A percentile compares a stretch with the other conserved stretches of the same genome.
Evolutionary conservation across 2,329 filamentous ascomycete species (phyloP).

Genomic region (Xylaria multiplex): DNA sequence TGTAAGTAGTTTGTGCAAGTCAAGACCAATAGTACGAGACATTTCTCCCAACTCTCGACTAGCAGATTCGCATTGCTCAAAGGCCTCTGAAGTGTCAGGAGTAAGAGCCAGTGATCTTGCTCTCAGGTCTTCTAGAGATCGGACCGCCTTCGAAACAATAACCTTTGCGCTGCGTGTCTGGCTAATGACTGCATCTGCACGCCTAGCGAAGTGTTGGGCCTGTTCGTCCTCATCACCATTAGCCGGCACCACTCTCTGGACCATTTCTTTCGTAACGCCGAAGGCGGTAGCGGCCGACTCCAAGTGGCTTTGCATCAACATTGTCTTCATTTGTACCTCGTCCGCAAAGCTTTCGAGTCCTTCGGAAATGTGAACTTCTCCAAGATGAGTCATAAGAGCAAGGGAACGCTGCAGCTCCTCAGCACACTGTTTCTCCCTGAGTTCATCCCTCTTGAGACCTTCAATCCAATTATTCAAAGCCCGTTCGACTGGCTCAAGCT

Average conservation of each 20-base stretch:
- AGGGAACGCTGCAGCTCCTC: constrained; percentile 85
- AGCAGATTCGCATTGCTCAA: constrained; percentile 74
- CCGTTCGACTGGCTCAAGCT: constrained; percentile 90
- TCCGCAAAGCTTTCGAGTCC: constrained; percentile 79
- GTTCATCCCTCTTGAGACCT: constrained; percentile 80
- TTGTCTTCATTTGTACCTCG: constrained; percentile 79
- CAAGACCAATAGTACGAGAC: constrained; percentile 72
- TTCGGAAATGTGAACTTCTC: constrained; percentile 78
- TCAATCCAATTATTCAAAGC: constrained; percentile 91
- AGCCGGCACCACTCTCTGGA: constrained; percentile 71
- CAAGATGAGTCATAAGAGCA: constrained; percentile 86
- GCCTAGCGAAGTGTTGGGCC: constrained; percentile 73
- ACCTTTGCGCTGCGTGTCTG: constrained; percentile 87
- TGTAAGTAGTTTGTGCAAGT: constrained; percentile 72
- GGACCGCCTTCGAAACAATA: constrained; percentile 79
- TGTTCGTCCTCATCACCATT: constrained; percentile 72
- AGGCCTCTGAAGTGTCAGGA: constrained; percentile 72
- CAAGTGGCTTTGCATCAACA: constrained; percentile 81
- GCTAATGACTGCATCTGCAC: constrained; percentile 75
- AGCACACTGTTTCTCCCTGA: constrained; percentile 85
- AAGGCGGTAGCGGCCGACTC: constrained; percentile 72
- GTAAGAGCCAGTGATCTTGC: constrained; percentile 78
- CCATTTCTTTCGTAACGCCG: constrained; percentile 64
- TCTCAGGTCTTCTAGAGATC: constrained; percentile 80
- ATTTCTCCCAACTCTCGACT: constrained; percentile 74